A percentile compares a stretch with the other conserved stretches of the same genome.
Conservation (phyloP, 768 basidiomycete species). For the Dacryopinax primogenitus region DNA sequence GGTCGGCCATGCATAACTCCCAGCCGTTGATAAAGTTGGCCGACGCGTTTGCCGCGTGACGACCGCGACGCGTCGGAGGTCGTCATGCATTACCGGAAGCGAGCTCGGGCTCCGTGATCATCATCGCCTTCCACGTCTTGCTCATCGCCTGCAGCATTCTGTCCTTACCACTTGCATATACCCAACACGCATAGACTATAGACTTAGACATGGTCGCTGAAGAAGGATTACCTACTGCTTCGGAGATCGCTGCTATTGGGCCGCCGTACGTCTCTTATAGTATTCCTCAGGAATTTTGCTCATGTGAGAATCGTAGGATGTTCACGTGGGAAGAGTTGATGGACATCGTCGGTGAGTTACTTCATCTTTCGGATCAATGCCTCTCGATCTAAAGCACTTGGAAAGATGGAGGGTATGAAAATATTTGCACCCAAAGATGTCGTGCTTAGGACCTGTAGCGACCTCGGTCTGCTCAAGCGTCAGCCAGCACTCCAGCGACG, state of each 20-base stretch:
- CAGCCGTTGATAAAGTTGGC: neutral
- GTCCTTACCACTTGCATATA: neutral
- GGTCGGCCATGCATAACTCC: neutral
- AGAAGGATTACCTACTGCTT: neutral
- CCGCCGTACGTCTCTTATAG: neutral
- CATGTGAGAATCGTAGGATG: neutral
- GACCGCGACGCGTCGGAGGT: neutral
- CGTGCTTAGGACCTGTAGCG: constrained; percentile 32
- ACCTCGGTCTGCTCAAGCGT: constrained; percentile 67
- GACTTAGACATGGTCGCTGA: neutral
- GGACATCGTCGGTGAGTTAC: neutral
- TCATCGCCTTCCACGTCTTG: neutral
- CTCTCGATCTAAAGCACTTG: neutral
- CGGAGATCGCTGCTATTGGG: neutral
- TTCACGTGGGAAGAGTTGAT: constrained; percentile 4
- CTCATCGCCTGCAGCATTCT: too few relatives aligned
- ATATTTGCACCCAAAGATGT: neutral
- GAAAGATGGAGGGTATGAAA: neutral
- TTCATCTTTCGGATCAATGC: neutral
- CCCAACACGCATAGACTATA: neutral
- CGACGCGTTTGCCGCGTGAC: neutral
- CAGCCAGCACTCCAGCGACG: constrained; percentile 54
- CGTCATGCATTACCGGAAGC: neutral
- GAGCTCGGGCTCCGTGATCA: neutral
- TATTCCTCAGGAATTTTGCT: neutral